A percentile compares a stretch with the other conserved stretches of the same genome.
These are phyloP conservation scores for Malania oleifera DNA, from an alignment of 164 flowering plant species.

Conservation along the genomic window DNA sequence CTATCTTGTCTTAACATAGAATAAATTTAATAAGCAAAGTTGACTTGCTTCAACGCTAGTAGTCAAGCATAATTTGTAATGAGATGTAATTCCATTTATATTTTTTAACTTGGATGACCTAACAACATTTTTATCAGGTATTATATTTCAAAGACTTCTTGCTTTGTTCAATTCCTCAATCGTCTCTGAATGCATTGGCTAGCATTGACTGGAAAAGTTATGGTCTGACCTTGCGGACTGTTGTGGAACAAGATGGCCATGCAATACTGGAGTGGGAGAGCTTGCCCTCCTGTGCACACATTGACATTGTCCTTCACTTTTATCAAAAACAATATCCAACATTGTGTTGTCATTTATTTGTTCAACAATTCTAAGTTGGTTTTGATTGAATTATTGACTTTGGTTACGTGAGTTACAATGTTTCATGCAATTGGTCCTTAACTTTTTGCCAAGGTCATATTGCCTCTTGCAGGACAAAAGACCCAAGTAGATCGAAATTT, in stretches of 20 bases:
- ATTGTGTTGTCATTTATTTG: too few relatives aligned
- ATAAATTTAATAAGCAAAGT: too few relatives aligned
- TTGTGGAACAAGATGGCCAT: conserved; percentile 32
- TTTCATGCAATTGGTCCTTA: conserved; percentile 32
- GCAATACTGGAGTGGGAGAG: conserved; percentile 69
- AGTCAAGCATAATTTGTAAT: not conserved
- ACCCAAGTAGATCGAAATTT: conserved; percentile 37
- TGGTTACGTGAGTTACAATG: too few relatives aligned
- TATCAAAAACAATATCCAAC: conserved; percentile 72
- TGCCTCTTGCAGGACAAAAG: conserved; percentile 24
- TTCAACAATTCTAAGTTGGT: too few relatives aligned
- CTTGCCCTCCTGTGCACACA: conserved; percentile 41
- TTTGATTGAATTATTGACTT: too few relatives aligned
- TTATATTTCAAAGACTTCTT: conserved; percentile 63
- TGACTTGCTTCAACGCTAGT: too few relatives aligned
- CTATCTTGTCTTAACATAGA: too few relatives aligned
- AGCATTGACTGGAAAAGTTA: conserved; percentile 74
- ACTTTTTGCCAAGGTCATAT: conserved; percentile 34
- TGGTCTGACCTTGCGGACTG: conserved; percentile 48
- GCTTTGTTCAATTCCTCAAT: conserved; percentile 43
- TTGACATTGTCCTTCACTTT: conserved; percentile 65
- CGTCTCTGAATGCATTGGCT: conserved; percentile 48
- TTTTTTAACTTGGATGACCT: conserved; percentile 4
- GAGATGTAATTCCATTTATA: not conserved
- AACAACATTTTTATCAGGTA: conserved; percentile 42